Percentiles rank a stretch among this genome's conserved stretches.
These are phyloP conservation scores for Domatiomyces globalis DNA, from an alignment of 2,329 filamentous ascomycete genomes.

Conservation along the genomic window DNA sequence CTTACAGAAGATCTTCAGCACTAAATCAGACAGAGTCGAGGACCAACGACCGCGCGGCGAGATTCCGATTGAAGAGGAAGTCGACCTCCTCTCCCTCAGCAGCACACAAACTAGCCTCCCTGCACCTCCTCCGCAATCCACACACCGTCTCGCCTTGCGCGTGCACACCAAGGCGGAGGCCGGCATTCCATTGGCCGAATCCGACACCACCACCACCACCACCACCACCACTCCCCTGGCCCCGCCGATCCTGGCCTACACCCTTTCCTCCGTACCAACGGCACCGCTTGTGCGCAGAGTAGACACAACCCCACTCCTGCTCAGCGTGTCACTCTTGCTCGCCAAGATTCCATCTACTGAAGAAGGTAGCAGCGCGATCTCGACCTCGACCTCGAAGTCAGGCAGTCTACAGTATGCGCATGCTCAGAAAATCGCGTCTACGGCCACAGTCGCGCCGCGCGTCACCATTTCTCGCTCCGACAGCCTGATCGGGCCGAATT, in stretches of 20 bases:
- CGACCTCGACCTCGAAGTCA: slow-evolving; percentile 43
- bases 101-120: slow-evolving; percentile 32
- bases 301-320: slow-evolving; percentile 69
- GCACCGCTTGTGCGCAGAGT: slow-evolving; percentile 68
- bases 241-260: slow-evolving; percentile 20
- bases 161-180: slow-evolving; percentile 16
- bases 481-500: slow-evolving; percentile 74
- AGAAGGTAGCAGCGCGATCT: slow-evolving; percentile 42
- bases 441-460: slow-evolving; percentile 62
- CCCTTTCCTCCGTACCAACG: slow-evolving; percentile 45
- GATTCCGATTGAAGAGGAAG: slow-evolving; percentile 36
- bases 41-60: slow-evolving; percentile 25
- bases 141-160: slow-evolving; percentile 21
- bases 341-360: slow-evolving; percentile 60
- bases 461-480: slow-evolving; percentile 73
- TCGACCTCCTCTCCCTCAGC: slow-evolving; percentile 40
- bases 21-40: slow-evolving; percentile 1
- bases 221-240: slow-evolving; percentile 10
- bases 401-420: slow-evolving; percentile 46
- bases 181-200: slow-evolving; percentile 10
- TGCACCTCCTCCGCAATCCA: slow-evolving; percentile 7
- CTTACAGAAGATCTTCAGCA: slow-evolving; percentile 40
- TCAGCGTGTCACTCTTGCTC: slow-evolving; percentile 68
- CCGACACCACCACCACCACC: slow-evolving; percentile 8
- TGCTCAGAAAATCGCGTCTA: slow-evolving; percentile 64